A percentile compares a stretch with the other conserved stretches of the same genome.
Conservation (phyloP, 139 green algal genomes). For the Diplosphaera chodatii region DNA sequence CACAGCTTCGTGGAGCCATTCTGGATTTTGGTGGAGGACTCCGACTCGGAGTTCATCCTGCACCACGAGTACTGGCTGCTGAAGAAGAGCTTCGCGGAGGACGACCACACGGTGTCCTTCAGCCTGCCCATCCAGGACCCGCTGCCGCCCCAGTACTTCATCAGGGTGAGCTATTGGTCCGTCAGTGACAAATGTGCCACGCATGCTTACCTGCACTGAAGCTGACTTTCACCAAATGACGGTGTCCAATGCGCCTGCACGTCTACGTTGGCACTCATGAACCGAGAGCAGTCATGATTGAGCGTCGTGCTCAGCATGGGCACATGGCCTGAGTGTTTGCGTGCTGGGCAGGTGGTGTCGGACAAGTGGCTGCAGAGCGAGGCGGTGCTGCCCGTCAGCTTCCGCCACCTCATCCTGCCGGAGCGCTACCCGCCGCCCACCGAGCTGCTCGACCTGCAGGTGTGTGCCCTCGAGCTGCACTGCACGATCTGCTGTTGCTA, state of each 20-base stretch:
- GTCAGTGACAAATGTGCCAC: too few relatives aligned
- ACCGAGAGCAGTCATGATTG: too few relatives aligned
- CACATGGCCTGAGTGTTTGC: not conserved
- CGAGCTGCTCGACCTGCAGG: slow-evolving; percentile 96
- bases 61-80: slow-evolving; percentile 96
- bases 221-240: too few relatives aligned
- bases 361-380: slow-evolving; percentile 88
- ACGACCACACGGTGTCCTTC: slow-evolving; percentile 88
- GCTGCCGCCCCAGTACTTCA: slow-evolving; percentile 96
- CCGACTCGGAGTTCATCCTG: slow-evolving; percentile 75
- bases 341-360: slow-evolving; percentile 48
- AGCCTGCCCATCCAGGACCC: slow-evolving; percentile 91
- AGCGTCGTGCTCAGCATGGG: too few relatives aligned
- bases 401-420: slow-evolving; percentile 92
- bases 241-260: too few relatives aligned
- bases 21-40: slow-evolving; percentile 94
- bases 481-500: too few relatives aligned
- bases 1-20: slow-evolving; percentile 93
- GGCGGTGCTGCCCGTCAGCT: slow-evolving; percentile 74
- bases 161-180: too few relatives aligned
- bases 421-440: slow-evolving; percentile 92
- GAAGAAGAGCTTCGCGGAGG: slow-evolving; percentile 64
- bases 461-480: too few relatives aligned
- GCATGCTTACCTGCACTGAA: too few relatives aligned
- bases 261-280: too few relatives aligned